Percentiles rank a stretch among this genome's conserved stretches.
These are phyloP conservation scores for Avicennia marina DNA, from an alignment of 257 asterid genomes.

Conservation along the genomic window DNA sequence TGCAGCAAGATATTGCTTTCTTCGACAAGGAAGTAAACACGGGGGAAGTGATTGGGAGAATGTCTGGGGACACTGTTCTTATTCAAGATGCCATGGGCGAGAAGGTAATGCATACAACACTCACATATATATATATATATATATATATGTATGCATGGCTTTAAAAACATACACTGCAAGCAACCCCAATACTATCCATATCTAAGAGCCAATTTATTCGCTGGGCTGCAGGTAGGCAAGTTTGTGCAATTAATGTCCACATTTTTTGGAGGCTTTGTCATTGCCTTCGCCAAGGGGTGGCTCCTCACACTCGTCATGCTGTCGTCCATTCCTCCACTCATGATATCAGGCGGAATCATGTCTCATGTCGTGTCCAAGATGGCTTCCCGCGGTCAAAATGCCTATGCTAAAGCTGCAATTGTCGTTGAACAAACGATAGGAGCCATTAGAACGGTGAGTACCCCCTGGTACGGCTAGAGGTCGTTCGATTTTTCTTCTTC, in stretches of 20 bases:
- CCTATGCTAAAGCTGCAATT: slow-evolving; percentile 69
- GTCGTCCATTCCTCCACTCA: slow-evolving; percentile 73
- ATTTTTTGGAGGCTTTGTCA: slow-evolving; percentile 64
- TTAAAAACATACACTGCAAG: no score
- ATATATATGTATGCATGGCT: no score
- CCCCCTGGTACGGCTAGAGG: no score
- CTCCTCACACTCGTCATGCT: slow-evolving; percentile 78
- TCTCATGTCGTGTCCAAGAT: slow-evolving; percentile 49
- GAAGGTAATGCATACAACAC: no score
- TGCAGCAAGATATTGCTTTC: slow-evolving; percentile 78
- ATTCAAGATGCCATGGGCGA: slow-evolving; percentile 95
- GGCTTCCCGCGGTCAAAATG: slow-evolving; percentile 76
- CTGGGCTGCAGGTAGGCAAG: slow-evolving; percentile 57
- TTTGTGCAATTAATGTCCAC: slow-evolving; percentile 67
- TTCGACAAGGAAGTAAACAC: slow-evolving; percentile 76
- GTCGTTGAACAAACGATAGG: slow-evolving; percentile 84
- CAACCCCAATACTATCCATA: no score
- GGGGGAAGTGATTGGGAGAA: slow-evolving; percentile 79
- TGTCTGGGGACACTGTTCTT: slow-evolving; percentile 94
- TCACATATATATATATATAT: no score
- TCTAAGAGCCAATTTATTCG: not conserved
- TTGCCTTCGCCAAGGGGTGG: slow-evolving; percentile 81
- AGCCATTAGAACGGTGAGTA: slow-evolving; percentile 70
- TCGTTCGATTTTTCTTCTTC: no score
- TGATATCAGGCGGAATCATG: slow-evolving; percentile 65